A percentile compares a stretch with the other conserved stretches of the same genome.
Conservation (phyloP, 2,329 filamentous ascomycete genomes). For the Fusarium decemcellulare region DNA sequence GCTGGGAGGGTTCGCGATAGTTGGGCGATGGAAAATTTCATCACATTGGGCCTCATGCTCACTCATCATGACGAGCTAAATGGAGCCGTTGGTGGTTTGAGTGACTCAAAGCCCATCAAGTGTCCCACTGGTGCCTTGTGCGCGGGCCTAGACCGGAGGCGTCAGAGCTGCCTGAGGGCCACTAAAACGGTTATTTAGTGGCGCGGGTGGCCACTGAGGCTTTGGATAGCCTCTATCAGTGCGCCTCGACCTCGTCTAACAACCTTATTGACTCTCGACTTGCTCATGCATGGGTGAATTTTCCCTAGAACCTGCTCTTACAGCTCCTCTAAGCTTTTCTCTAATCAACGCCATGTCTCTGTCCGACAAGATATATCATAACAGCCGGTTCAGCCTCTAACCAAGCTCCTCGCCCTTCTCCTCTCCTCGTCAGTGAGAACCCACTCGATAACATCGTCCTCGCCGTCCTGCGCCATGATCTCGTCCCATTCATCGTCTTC, state of each 20-base stretch:
- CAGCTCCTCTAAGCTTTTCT: constrained; percentile 28
- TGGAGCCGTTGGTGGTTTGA: constrained; percentile 39
- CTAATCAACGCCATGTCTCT: constrained; percentile 23
- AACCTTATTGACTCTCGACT: too few relatives aligned
- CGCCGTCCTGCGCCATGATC: constrained; percentile 64
- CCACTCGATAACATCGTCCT: constrained; percentile 77
- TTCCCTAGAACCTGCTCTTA: constrained; percentile 21
- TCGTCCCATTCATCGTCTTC: constrained; percentile 97
- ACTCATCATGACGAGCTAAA: constrained; percentile 46
- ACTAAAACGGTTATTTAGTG: constrained; percentile 33
- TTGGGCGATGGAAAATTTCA: constrained; percentile 47
- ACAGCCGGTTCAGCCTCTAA: constrained; percentile 54
- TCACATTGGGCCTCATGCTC: constrained; percentile 44
- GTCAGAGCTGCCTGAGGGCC: constrained; percentile 18
- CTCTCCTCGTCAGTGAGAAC: constrained; percentile 81
- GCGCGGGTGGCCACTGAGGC: constrained; percentile 5
- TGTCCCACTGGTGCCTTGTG: constrained; percentile 6
- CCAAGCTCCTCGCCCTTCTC: constrained; percentile 78
- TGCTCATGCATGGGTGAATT: too few relatives aligned
- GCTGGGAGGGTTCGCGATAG: constrained; percentile 32
- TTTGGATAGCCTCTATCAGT: neutral
- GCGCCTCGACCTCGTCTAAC: too few relatives aligned
- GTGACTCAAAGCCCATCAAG: constrained; percentile 39
- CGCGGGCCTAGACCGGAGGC: too few relatives aligned
- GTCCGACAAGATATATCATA: constrained; percentile 22